These are phyloP conservation scores for Penicillium freii DNA, from an alignment of 2,329 filamentous ascomycete genomes.

Conservation along the genomic window DNA sequence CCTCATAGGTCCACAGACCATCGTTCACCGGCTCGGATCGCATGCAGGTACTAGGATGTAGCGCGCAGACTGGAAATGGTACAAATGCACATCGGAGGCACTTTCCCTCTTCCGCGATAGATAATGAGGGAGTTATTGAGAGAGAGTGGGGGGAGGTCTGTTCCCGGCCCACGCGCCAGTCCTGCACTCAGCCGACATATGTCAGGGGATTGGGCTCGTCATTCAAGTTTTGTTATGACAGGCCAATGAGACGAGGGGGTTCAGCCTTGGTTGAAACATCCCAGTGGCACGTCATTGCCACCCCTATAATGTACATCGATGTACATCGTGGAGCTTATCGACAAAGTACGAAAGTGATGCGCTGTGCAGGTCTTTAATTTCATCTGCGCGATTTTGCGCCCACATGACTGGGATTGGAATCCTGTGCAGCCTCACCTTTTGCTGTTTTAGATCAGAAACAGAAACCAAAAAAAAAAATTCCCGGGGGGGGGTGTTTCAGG, in stretches of 20 bases:
- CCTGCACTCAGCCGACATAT: slow-evolving; percentile 17
- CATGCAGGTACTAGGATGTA: slow-evolving; percentile 31
- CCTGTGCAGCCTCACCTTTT: slow-evolving; percentile 6
- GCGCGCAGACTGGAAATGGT: slow-evolving; percentile 12
- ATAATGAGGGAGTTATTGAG: neutral
- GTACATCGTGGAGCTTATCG: neutral
- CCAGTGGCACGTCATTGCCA: slow-evolving; percentile 7
- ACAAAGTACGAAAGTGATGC: slow-evolving; percentile 4
- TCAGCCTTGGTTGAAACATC: slow-evolving; percentile 1
- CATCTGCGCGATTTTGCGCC: slow-evolving; percentile 5
- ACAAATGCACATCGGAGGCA: slow-evolving; percentile 12
- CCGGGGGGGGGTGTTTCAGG: slow-evolving; percentile 12
- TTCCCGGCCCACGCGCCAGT: slow-evolving; percentile 16
- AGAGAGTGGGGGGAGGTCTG: slow-evolving; percentile 2
- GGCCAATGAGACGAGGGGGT: slow-evolving; percentile 9
- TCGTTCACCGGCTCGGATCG: slow-evolving; percentile 31
- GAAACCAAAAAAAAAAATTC: too few species aligned
- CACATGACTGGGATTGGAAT: neutral
- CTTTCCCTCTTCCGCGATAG: neutral
- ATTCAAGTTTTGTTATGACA: slow-evolving; percentile 6
- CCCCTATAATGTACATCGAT: neutral
- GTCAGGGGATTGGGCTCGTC: slow-evolving; percentile 14
- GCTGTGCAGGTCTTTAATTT: slow-evolving; percentile 3
- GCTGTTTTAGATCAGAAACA: neutral
- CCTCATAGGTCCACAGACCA: slow-evolving; percentile 22